Percentiles rank a stretch among this genome's conserved stretches.
These are phyloP conservation scores for Suillus clintonianus DNA, from an alignment of 768 basidiomycete genomes.

Conservation along the genomic window DNA sequence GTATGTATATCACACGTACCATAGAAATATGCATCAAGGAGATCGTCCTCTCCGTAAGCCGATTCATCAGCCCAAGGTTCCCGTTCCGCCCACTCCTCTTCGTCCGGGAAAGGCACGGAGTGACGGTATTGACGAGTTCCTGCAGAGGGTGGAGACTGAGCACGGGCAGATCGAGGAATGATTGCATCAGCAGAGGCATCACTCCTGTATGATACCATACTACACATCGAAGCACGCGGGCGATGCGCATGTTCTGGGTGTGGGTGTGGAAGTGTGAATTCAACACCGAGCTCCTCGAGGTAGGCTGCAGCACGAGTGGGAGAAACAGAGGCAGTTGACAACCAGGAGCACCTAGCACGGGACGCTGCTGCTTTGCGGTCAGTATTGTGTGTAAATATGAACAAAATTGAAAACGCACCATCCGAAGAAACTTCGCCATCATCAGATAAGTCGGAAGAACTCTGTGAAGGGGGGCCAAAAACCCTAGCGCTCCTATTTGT, in stretches of 20 bases:
- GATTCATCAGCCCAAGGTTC: slow-evolving; percentile 24
- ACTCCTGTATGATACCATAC: slow-evolving; percentile 59
- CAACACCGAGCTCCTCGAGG: slow-evolving; percentile 32
- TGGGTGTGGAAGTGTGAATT: slow-evolving; percentile 26
- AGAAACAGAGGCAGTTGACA: slow-evolving; percentile 32
- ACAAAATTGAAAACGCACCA: not conserved
- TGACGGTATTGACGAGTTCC: slow-evolving; percentile 14
- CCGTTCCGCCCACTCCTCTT: slow-evolving; percentile 22
- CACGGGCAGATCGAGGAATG: slow-evolving; percentile 38
- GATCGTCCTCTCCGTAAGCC: slow-evolving; percentile 34
- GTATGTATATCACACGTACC: slow-evolving; percentile 23
- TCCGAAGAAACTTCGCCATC: slow-evolving; percentile 7
- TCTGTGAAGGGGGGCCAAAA: slow-evolving; percentile 17
- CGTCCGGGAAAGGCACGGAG: slow-evolving; percentile 17
- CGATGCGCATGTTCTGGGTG: slow-evolving; percentile 15
- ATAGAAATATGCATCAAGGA: slow-evolving; percentile 44
- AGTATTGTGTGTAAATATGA: slow-evolving; percentile 2
- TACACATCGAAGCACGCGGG: slow-evolving; percentile 48
- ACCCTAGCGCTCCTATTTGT: slow-evolving; percentile 20
- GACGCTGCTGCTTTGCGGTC: slow-evolving; percentile 16
- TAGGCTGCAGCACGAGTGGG: slow-evolving; percentile 24
- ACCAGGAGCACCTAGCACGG: slow-evolving; percentile 29
- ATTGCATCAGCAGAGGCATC: slow-evolving; percentile 60
- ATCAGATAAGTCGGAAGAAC: slow-evolving; percentile 5
- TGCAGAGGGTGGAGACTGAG: slow-evolving; percentile 9